Evolutionary conservation across 345 rosid genomes (phyloP), one percentile per base, ranked within the genome.

Genomic region (Aegle marmelos): DNA sequence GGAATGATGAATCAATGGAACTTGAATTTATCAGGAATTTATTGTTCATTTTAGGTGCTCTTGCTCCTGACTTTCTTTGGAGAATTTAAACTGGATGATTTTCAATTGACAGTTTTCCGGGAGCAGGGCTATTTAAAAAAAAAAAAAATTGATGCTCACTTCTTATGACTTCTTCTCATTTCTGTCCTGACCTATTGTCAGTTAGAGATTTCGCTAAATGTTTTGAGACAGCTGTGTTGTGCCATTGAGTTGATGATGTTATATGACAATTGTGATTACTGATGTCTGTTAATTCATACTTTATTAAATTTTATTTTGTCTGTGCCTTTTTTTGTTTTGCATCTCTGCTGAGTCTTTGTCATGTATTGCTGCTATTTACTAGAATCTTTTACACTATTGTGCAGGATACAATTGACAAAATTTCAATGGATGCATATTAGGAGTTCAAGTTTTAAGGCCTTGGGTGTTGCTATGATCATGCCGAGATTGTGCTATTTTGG

Each of bases 401-500:
- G 60, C 77, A 74, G 77, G 28, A 45, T 62, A 61, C 30, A 16
- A 39, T 36, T 34, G 24, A 34, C 14, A 27, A 75, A 54, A 28
- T 48, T 25, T 75, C 70, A 63, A 50, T 28, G 19, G 48, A 11
- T 64, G 70, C 5, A 48, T 48, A 14, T 31, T 11, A 66, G 59
- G 61, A 34, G 45, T 63, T 21, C 9, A 60, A 73, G 54, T 24
- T 73, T n/a, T 14, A 37, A 73, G 58, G 76, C 68, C 76, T 59
- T 25, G 5, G 24, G 39, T 30, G n/a, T 65, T 78, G 65, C 45
- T 31, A 37, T 63, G 19, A n/a, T 64, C 30, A 27, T 36, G 36
- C 77, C 10, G 19, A 59, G 78, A 70, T 58, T 72, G 11, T 28
- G 58, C 53, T 16, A 48, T 76, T 70, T 69, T 70, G 66, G 61